phyloP scores from a whole-genome alignment of 1,139 yeast genomes.

The Nakaseomyces glabratus region DNA sequence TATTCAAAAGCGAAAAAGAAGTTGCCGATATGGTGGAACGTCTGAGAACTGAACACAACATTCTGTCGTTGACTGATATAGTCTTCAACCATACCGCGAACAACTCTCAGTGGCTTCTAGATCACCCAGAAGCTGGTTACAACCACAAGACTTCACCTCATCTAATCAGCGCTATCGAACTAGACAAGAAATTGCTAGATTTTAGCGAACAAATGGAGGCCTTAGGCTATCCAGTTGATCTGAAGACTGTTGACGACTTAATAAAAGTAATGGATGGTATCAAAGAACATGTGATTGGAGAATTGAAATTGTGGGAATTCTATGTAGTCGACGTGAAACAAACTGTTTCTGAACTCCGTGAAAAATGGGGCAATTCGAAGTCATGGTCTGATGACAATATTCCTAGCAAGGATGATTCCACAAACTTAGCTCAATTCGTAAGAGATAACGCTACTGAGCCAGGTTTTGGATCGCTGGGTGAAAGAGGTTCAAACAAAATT shows the following conservation, averaged over 20 bases:
- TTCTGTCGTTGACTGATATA: slow-evolving; percentile 79
- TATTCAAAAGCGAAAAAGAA: slow-evolving; percentile 46
- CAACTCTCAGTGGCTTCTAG: slow-evolving; percentile 75
- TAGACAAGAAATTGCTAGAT: slow-evolving; percentile 58
- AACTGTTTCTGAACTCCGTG: slow-evolving; percentile 28
- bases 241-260: slow-evolving; percentile 47
- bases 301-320: slow-evolving; percentile 75
- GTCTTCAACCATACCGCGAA: slow-evolving; percentile 94
- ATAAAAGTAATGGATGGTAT: slow-evolving; percentile 55
- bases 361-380: slow-evolving; percentile 18
- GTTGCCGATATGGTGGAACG: slow-evolving; percentile 40
- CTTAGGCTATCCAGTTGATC: slow-evolving; percentile 51
- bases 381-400: slow-evolving; percentile 9
- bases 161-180: slow-evolving; percentile 69
- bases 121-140: slow-evolving; percentile 88
- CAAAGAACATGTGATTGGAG: slow-evolving; percentile 53
- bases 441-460: slow-evolving; percentile 36
- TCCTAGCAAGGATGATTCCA: slow-evolving; percentile 31
- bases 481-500: slow-evolving; percentile 47
- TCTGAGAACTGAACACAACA: slow-evolving; percentile 47
- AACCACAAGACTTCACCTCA: slow-evolving; percentile 84
- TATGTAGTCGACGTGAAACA: slow-evolving; percentile 56
- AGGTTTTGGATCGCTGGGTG: slow-evolving; percentile 38
- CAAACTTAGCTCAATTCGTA: slow-evolving; percentile 45
- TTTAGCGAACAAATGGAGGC: slow-evolving; percentile 49